These are phyloP conservation scores for Phellopilus nigrolimitatus DNA, from an alignment of 1,284 basidiomycete genomes.

Conservation along the genomic window DNA sequence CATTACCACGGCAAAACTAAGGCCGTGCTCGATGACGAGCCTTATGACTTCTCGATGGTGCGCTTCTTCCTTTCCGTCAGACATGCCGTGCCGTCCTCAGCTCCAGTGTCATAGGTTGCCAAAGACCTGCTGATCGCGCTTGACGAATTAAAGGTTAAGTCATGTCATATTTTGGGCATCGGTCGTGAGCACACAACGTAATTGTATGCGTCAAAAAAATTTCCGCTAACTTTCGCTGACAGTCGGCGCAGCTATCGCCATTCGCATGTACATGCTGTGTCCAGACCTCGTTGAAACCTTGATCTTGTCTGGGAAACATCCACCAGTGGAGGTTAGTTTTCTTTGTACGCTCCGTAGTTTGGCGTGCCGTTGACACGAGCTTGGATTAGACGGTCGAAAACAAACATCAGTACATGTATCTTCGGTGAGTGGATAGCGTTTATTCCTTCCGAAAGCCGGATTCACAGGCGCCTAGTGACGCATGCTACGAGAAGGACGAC, in stretches of 20 bases:
- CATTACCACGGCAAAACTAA: slow-evolving; percentile 23
- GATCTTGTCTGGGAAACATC: slow-evolving; percentile 20
- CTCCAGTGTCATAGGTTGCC: slow-evolving; percentile 10
- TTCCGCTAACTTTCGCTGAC: not conserved
- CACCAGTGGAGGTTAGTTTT: slow-evolving; percentile 18
- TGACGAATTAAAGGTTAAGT: slow-evolving; percentile 18
- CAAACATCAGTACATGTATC: slow-evolving; percentile 21
- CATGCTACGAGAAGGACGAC: slow-evolving; percentile 21
- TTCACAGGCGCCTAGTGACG: slow-evolving; percentile 5
- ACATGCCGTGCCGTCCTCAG: not conserved
- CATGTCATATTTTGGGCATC: slow-evolving; percentile 21
- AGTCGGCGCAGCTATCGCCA: slow-evolving; percentile 12
- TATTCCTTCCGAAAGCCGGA: no score
- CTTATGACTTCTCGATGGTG: slow-evolving; percentile 21
- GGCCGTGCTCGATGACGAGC: slow-evolving; percentile 18
- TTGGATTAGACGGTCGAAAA: slow-evolving; percentile 20
- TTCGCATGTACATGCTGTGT: slow-evolving; percentile 11
- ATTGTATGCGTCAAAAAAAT: not conserved
- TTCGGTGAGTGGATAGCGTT: slow-evolving; percentile 5
- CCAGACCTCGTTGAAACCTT: slow-evolving; percentile 17
- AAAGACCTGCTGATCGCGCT: slow-evolving; percentile 20
- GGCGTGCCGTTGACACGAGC: not conserved
- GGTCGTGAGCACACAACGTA: slow-evolving; percentile 11
- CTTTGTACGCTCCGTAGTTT: not conserved
- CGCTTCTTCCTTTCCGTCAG: not conserved